Base-by-base conservation (phyloP, 768 basidiomycete genomes). In the Russula foetens region DNA sequence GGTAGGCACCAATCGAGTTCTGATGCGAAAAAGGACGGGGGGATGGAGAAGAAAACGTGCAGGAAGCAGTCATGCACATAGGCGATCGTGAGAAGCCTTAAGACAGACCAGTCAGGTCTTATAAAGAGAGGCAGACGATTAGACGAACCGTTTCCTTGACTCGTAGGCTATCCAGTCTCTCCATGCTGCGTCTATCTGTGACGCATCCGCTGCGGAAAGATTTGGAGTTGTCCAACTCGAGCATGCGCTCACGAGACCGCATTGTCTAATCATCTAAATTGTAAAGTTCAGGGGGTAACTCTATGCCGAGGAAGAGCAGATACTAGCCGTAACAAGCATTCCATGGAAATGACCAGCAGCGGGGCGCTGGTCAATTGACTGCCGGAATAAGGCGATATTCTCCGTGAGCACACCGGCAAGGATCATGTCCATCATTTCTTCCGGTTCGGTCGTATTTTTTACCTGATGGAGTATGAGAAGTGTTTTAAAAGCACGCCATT, bases 51-150 rank as follows among this genome's bases (percentile, higher is more conserved):
- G 67, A 76, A 80, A 39, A 82, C 76, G 69, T 74, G 75, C 57
- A 78, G 74, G 47, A 72, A 76, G 67, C 75, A 77, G 63, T 83
- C 81, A 58, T 82, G 80, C 12, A 81, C 68, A 68, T 79, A 83
- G 0, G 79, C 76, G 21, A 82, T 65, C 5, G 60, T 53, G 48
- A 65, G 55, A 29, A 58, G 48, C 26, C 66, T 67, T n/a, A 11
- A 41, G 59, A 17, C 28, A 21, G 43, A 17, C 24, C 5, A 35
- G 53, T 49, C 53, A 51, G 59, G 17, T 5, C 41, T 23, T 35
- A 35, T 43, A 51, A 50, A 29, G 50, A 35, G 11, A 15, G 33
- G n/a, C n/a, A 26, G 7, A 24, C 39, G 14, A 50, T 51, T 54
- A 38, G 29, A 65, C 73, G 64, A 57, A 78, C 81, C 81, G 74